These are phyloP conservation scores for Chytriomyces hyalinus DNA, from an alignment of 192 early-diverging fungal species.

Conservation along the genomic window DNA sequence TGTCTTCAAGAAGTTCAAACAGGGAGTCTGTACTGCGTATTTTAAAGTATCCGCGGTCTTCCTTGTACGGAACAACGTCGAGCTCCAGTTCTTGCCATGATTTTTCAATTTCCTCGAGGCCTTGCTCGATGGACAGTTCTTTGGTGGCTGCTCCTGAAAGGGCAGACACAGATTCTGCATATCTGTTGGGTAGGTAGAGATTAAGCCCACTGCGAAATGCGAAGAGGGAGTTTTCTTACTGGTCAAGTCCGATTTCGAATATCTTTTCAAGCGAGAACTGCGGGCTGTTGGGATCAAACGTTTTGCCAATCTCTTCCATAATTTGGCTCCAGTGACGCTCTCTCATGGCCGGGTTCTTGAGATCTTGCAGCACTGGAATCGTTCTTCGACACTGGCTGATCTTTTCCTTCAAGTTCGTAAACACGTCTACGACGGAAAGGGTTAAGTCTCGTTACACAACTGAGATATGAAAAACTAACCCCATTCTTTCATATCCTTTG, in stretches of 20 bases:
- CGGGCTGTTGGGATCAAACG: constrained; percentile 48
- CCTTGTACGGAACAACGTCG: constrained; percentile 66
- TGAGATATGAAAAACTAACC: background rate
- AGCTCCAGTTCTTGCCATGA: constrained; percentile 57
- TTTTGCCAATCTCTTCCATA: constrained; percentile 66
- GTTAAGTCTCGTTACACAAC: background rate
- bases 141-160: constrained; percentile 59
- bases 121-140: constrained; percentile 65
- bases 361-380: constrained; percentile 59
- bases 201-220: background rate
- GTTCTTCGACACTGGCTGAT: constrained; percentile 58
- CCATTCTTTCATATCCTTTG: constrained; percentile 65
- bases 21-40: constrained; percentile 57
- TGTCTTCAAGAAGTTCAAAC: constrained; percentile 65
- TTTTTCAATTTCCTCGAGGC: constrained; percentile 49
- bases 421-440: constrained; percentile 46
- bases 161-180: constrained; percentile 53
- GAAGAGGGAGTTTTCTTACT: constrained; percentile 24
- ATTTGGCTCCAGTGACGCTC: constrained; percentile 65
- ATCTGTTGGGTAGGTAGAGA: constrained; percentile 12
- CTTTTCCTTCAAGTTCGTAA: constrained; percentile 52
- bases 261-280: constrained; percentile 66
- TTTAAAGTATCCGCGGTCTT: constrained; percentile 63
- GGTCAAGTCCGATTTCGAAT: constrained; percentile 60
- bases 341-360: constrained; percentile 60